Evolutionary conservation across 140 eudicot genomes (phyloP).

Genomic region (Anethum foeniculum): DNA sequence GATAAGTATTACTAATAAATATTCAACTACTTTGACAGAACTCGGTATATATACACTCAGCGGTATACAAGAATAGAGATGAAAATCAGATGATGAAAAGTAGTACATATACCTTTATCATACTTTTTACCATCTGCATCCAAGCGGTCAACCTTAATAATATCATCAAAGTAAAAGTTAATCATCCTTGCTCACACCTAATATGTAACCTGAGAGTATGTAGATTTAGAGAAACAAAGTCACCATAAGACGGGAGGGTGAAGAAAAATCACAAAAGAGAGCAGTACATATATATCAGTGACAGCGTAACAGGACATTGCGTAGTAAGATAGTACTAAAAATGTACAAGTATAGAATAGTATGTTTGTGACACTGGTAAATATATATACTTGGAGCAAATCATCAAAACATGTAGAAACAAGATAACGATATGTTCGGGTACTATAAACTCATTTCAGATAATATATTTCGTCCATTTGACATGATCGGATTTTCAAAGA

Average conservation of each 20-base stretch:
- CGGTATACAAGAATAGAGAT: background rate
- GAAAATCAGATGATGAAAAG: background rate
- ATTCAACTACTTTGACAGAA: background rate
- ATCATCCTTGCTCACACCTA: conserved; percentile 29
- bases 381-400: background rate
- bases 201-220: conserved; percentile 12
- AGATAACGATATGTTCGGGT: too few relatives aligned
- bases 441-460: background rate
- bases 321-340: background rate
- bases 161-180: conserved; percentile 47
- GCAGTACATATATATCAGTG: background rate
- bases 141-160: conserved; percentile 30
- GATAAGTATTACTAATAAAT: background rate
- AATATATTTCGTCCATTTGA: background rate
- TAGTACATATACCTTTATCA: conserved; percentile 41
- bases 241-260: background rate
- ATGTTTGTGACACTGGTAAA: background rate
- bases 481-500: background rate
- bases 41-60: background rate
- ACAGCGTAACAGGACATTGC: background rate
- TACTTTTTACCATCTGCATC: conserved; percentile 56
- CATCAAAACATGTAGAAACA: background rate
- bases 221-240: background rate
- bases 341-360: background rate
- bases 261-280: background rate